Percentiles rank a stretch among this genome's conserved stretches.
Conservation (phyloP, 306 rosid species). For the Biancaea sappan region DNA sequence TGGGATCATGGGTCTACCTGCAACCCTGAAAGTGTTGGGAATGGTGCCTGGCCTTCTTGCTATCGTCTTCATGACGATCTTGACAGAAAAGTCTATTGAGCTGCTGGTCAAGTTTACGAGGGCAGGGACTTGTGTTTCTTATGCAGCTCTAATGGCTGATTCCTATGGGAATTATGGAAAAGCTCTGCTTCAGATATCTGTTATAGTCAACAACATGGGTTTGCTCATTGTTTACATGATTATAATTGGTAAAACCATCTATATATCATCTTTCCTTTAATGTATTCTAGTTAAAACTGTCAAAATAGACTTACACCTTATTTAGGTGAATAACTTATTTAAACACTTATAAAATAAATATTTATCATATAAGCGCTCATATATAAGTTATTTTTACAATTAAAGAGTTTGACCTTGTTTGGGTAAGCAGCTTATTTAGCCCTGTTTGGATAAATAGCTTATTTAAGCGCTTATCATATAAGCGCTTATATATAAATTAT, state of each 20-base stretch:
- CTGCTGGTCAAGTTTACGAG: constrained; percentile 66
- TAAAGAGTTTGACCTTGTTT: too few relatives aligned
- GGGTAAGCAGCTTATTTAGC: too few relatives aligned
- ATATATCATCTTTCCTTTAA: too few relatives aligned
- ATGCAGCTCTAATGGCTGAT: constrained; percentile 76
- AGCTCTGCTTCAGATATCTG: constrained; percentile 57
- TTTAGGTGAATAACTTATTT: too few relatives aligned
- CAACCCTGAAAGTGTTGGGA: constrained; percentile 75
- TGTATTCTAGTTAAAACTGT: too few relatives aligned
- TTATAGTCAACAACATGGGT: constrained; percentile 71
- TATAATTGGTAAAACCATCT: constrained; percentile 61
- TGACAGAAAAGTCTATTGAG: constrained; percentile 76
- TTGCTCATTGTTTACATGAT: constrained; percentile 81
- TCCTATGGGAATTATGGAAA: constrained; percentile 76
- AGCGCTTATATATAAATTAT: too few relatives aligned
- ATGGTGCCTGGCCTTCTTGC: constrained; percentile 74
- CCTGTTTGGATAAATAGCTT: too few relatives aligned
- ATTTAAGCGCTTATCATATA: too few relatives aligned
- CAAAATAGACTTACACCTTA: too few relatives aligned
- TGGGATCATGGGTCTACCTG: constrained; percentile 93
- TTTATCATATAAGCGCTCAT: too few relatives aligned
- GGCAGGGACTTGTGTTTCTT: constrained; percentile 67
- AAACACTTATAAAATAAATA: too few relatives aligned
- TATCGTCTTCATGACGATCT: constrained; percentile 63
- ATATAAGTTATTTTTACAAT: too few relatives aligned